A percentile compares a stretch with the other conserved stretches of the same genome.
phyloP scores from a whole-genome alignment of 345 rosid species.

The Leavenworthia alabamica region DNA sequence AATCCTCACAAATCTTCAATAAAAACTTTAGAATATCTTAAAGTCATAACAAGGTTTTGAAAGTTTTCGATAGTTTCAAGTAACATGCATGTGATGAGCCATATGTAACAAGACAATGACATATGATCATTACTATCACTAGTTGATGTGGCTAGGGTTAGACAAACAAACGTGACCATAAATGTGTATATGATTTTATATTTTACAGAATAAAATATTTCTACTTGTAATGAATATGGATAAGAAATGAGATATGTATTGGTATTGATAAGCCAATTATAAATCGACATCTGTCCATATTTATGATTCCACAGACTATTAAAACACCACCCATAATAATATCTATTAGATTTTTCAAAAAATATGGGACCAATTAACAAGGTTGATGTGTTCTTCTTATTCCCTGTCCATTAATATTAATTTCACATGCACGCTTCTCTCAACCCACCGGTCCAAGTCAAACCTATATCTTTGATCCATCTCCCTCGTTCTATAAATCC shows the following conservation, averaged over 20 bases:
- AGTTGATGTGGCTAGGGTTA: too few relatives aligned
- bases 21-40: too few relatives aligned
- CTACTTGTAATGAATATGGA: conserved; percentile 6
- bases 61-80: too few relatives aligned
- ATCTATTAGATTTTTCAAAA: neutral
- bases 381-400: conserved; percentile 8
- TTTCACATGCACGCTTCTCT: conserved; percentile 8
- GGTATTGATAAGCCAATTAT: neutral
- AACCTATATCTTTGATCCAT: conserved; percentile 8
- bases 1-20: too few relatives aligned
- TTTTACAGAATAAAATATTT: too few relatives aligned
- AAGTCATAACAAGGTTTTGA: neutral
- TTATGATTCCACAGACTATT: neutral
- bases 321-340: neutral
- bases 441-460: conserved; percentile 33
- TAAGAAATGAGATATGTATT: neutral
- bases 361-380: conserved; percentile 15
- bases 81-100: too few relatives aligned
- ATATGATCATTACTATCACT: neutral
- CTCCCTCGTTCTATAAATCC: conserved; percentile 1
- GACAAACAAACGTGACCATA: too few relatives aligned
- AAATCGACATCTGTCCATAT: conserved; percentile 5
- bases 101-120: too few relatives aligned
- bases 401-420: conserved; percentile 7
- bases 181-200: too few relatives aligned